A percentile compares a stretch with the other conserved stretches of the same genome.
Conservation (phyloP, 2,329 filamentous ascomycete species). For the Geosmithia putterillii region DNA sequence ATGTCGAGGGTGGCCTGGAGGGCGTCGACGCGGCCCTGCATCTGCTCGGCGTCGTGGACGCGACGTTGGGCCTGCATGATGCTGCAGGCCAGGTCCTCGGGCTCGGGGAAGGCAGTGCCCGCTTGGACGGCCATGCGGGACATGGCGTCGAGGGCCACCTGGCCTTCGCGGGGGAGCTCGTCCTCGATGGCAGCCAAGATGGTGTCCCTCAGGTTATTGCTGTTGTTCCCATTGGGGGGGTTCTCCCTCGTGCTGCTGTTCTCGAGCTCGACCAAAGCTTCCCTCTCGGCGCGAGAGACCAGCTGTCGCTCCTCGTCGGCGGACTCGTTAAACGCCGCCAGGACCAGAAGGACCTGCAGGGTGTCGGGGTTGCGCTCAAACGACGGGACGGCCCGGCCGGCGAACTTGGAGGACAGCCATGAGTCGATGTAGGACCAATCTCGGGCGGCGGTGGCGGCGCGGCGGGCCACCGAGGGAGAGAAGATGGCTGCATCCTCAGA, state of each 20-base stretch:
- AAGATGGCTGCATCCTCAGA: constrained; percentile 40
- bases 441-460: constrained; percentile 70
- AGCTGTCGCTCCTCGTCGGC: constrained; percentile 59
- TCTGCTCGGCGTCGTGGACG: constrained; percentile 41
- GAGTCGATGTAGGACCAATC: constrained; percentile 83
- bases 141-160: constrained; percentile 43
- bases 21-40: constrained; percentile 37
- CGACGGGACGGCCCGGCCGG: constrained; percentile 46
- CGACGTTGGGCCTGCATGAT: constrained; percentile 45
- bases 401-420: constrained; percentile 67
- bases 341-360: constrained; percentile 58
- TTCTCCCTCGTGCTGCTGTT: constrained; percentile 16
- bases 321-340: constrained; percentile 65
- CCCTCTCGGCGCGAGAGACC: constrained; percentile 44
- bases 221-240: constrained; percentile 1
- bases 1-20: constrained; percentile 42
- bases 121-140: constrained; percentile 37
- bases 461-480: constrained; percentile 56
- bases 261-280: constrained; percentile 36
- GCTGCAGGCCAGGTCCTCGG: constrained; percentile 33
- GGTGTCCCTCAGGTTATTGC: constrained; percentile 15
- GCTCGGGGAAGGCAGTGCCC: constrained; percentile 33
- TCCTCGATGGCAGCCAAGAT: constrained; percentile 42
- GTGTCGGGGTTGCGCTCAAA: constrained; percentile 88
- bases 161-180: constrained; percentile 41